These are phyloP conservation scores for Arthrobotrys musiformis DNA, from an alignment of 2,329 filamentous ascomycete species.

Conservation along the genomic window DNA sequence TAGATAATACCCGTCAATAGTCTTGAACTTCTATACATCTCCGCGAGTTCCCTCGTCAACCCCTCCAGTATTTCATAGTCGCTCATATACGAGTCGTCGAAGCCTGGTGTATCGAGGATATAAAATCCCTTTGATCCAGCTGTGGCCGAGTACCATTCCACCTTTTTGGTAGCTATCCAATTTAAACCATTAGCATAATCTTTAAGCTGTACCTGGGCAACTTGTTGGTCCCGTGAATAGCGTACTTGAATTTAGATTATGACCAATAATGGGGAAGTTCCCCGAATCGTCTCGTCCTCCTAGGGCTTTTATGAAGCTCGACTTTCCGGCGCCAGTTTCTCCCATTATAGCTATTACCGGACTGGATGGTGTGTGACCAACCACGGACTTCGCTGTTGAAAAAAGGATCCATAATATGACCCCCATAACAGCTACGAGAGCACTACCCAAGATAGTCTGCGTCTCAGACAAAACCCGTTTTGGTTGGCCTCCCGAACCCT, in stretches of 20 bases:
- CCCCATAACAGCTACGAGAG: background rate
- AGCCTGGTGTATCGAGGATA: slow-evolving; percentile 57
- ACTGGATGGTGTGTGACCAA: slow-evolving; percentile 38
- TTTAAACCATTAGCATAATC: background rate
- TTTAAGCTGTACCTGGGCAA: slow-evolving; percentile 12
- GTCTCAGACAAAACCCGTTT: background rate
- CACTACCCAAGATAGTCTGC: background rate
- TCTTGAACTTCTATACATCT: slow-evolving; percentile 29
- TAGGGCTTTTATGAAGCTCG: slow-evolving; percentile 56
- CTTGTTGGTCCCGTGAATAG: background rate
- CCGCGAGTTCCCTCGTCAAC: slow-evolving; percentile 33
- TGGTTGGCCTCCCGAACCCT: background rate
- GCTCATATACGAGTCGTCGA: slow-evolving; percentile 56
- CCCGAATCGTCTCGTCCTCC: slow-evolving; percentile 51
- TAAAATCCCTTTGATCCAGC: slow-evolving; percentile 42
- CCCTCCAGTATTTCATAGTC: slow-evolving; percentile 56
- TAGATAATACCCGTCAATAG: slow-evolving; percentile 48
- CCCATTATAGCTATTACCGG: slow-evolving; percentile 60
- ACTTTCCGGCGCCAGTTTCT: slow-evolving; percentile 58
- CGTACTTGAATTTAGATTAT: slow-evolving; percentile 49
- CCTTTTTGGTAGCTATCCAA: slow-evolving; percentile 47
- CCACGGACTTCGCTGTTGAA: background rate
- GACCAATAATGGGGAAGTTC: slow-evolving; percentile 30
- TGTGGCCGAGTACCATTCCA: slow-evolving; percentile 42
- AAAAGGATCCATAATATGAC: background rate